Base-by-base conservation (phyloP, 202 grass and related monocot genomes). In the Digitaria exilis region DNA sequence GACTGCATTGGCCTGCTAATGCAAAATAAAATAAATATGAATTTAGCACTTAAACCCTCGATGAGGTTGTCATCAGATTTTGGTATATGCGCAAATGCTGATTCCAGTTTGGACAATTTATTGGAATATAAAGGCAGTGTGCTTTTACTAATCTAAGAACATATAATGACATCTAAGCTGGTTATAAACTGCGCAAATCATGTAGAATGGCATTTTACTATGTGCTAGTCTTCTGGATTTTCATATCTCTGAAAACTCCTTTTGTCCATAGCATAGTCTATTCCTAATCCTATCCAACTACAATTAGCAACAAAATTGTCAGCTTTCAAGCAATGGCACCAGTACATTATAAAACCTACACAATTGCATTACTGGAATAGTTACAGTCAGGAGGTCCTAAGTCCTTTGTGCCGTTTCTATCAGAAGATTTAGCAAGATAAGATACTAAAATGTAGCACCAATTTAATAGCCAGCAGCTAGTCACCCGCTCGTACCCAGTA, bases 221-320 rank as follows among this genome's bases (percentile, higher is more conserved):
- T n/a, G 29, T 29, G 30, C 12, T 17, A 65, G 25, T 49, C 61
- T 22, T 66, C 9, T 69, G 31, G 51, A 74, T n/a, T 18, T 10
- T 25, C 78, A 77, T 70, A 59, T 63, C 48, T 51, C 32, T 70
- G 31, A 82, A 58, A 69, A 70, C 31, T 45, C 43, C 24, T 51
- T 51, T 63, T 30, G 56, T 43, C 43, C 60, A 51, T 2, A 82
- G n/a, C 44, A 62, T 55, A 44, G 42, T 2, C 21, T 58, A 26
- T n/a, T n/a, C n/a, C n/a, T 48, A 39, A 7, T 73, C 50, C 32
- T 25, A 73, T 31, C 35, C 42, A 52, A 73, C 19, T 49, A 56
- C 9, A 42, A 41, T 9, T 11, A 32, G 34, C 8, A 75, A 25
- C 22, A 24, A 14, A 69, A 54, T 12, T 82, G 7, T 44, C 25